Conservation (phyloP, 306 rosid species). For the Cucurbita pepo region DNA sequence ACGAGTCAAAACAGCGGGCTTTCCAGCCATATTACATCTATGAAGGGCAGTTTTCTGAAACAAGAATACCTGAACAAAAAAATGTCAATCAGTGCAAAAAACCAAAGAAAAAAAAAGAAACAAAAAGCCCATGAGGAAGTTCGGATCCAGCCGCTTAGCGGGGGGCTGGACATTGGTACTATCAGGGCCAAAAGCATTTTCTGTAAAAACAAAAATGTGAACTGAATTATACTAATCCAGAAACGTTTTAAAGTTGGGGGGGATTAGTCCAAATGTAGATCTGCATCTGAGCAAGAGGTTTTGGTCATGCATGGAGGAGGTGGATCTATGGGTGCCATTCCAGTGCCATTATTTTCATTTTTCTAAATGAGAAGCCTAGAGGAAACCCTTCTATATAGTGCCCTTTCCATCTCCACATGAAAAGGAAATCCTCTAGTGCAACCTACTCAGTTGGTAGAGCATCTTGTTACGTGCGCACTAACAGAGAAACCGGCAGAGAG, state of each 20-base stretch:
- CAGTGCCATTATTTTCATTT: neutral
- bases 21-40: conserved; percentile 95
- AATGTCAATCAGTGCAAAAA: too few relatives aligned
- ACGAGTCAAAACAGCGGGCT: conserved; percentile 89
- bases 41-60: conserved; percentile 85
- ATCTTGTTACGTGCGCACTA: too few relatives aligned
- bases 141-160: too few relatives aligned
- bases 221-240: too few relatives aligned
- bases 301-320: neutral
- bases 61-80: conserved; percentile 49
- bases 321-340: neutral
- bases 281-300: neutral
- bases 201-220: too few relatives aligned
- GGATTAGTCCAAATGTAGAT: too few relatives aligned
- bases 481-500: neutral
- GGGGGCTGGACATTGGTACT: too few relatives aligned
- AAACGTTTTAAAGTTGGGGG: too few relatives aligned
- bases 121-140: too few relatives aligned
- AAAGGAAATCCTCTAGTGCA: neutral
- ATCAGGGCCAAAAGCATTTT: too few relatives aligned
- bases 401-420: neutral
- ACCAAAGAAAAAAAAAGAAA: too few relatives aligned
- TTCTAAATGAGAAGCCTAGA: neutral
- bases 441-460: neutral
- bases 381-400: neutral